Conservation (phyloP, 257 asterid genomes). For the Solanum gracilifrons region DNA sequence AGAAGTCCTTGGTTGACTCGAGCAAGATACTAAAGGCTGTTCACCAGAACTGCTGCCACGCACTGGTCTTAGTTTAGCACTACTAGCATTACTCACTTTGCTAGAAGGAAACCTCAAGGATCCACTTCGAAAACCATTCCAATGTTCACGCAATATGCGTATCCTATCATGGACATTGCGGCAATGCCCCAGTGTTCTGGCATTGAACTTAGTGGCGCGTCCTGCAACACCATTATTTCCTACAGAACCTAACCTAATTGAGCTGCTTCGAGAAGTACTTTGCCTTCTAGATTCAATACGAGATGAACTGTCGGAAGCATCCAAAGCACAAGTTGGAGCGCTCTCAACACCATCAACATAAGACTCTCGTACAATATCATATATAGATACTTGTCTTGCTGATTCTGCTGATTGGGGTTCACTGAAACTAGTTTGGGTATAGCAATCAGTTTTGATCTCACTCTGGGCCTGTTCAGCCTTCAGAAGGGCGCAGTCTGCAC, state of each 20-base stretch:
- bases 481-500: slow-evolving; percentile 54
- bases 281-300: slow-evolving; percentile 4
- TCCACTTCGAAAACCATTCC: slow-evolving; percentile 49
- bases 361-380: slow-evolving; percentile 37
- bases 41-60: slow-evolving; percentile 5
- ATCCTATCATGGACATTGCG: slow-evolving; percentile 49
- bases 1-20: slow-evolving; percentile 12
- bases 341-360: slow-evolving; percentile 7
- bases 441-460: slow-evolving; percentile 17
- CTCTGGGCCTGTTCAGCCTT: slow-evolving; percentile 38
- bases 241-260: slow-evolving; percentile 6
- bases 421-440: slow-evolving; percentile 4
- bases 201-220: slow-evolving; percentile 14
- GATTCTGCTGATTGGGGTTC: slow-evolving; percentile 1
- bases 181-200: slow-evolving; percentile 38
- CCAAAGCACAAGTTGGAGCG: slow-evolving; percentile 11
- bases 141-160: slow-evolving; percentile 42
- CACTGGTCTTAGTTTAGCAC: slow-evolving; percentile 8
- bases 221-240: slow-evolving; percentile 7
- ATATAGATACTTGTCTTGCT: slow-evolving; percentile 17
- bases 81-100: slow-evolving; percentile 3
- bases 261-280: background rate
- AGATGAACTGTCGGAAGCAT: slow-evolving; percentile 1
- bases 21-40: slow-evolving; percentile 9
- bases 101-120: slow-evolving; percentile 30